Conservation (phyloP, 139 green algal species). For the Coelastrella sp. region DNA sequence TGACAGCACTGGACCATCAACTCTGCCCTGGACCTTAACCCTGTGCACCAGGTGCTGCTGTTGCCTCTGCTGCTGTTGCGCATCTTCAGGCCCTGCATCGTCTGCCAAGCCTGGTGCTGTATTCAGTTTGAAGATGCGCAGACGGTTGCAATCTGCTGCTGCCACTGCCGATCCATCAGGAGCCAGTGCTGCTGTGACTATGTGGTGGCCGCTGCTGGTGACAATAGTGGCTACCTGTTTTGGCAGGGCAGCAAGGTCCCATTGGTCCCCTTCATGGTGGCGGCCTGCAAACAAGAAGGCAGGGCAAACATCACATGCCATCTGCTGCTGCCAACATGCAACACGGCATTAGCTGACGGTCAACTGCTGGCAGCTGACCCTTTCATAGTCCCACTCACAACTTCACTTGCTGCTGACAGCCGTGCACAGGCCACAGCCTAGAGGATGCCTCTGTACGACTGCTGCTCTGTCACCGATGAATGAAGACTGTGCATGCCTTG, state of each 20-base stretch:
- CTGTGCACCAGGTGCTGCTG: neutral
- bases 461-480: too few relatives aligned
- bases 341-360: neutral
- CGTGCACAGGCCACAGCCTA: too few relatives aligned
- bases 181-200: conserved; percentile 71
- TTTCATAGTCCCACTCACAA: neutral
- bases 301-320: neutral
- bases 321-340: neutral
- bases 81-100: neutral
- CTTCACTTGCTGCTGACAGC: neutral
- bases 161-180: conserved; percentile 73
- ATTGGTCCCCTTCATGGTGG: conserved; percentile 48
- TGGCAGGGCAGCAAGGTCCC: conserved; percentile 63
- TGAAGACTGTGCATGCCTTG: too few relatives aligned
- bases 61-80: neutral
- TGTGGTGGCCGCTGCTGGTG: conserved; percentile 49
- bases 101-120: neutral
- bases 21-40: conserved; percentile 12
- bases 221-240: conserved; percentile 63
- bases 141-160: conserved; percentile 60
- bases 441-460: too few relatives aligned
- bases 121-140: conserved; percentile 64
- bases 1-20: neutral
- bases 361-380: neutral
- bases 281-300: conserved; percentile 10